Evolutionary conservation across 176 grass and related monocot genomes (phyloP), one percentile per base, ranked within the genome.

Genomic region (Aegilops sharonensis): DNA sequence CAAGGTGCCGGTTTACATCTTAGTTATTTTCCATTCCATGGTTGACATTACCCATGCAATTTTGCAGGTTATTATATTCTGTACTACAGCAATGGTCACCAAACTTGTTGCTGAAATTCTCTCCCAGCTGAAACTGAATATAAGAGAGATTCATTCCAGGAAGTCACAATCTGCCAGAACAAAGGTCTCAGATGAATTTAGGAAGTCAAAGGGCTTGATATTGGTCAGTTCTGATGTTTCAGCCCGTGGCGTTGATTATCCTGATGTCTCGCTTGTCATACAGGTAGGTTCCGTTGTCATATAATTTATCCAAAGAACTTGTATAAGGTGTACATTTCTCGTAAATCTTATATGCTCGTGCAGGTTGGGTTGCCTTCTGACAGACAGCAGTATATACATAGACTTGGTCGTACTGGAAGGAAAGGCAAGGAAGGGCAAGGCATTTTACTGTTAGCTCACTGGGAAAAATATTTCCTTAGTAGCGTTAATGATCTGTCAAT

Each of bases 211-310:
- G 77, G 85, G 96, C 67, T 84, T 98, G 80, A 94, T 98, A 88
- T 88, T 98, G 82, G 93, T 95, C 68, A 95, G 96, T 81, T 98
- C 96, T 78, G 93, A 98, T 72, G 96, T 98, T 72, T 98, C 96
- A 76, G 96, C 96, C 68, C 87, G 96, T 82, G 96, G 93, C 25
- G 90, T 98, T 81, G 96, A 98, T 87, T 98, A 98, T 78, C 96
- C 94, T 18, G 92, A 98, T 91, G 97, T 96, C 80, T 92, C 90
- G 23, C 87, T 98, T 91, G 94, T 98, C 54, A 59, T 94, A 74
- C 97, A 98, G 90, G 94, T 95, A 56, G 57, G 81, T 56, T 69
- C 8, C 23, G 27, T 63, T 64, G 21, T 75, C 64, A 1, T 60
- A 15, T 66, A 21, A 74, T 27, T 78, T 21, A 68, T 11, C 31